A percentile compares a stretch with the other conserved stretches of the same genome.
These are phyloP conservation scores for Mycena haematopus DNA, from an alignment of 768 basidiomycete species.

Conservation along the genomic window DNA sequence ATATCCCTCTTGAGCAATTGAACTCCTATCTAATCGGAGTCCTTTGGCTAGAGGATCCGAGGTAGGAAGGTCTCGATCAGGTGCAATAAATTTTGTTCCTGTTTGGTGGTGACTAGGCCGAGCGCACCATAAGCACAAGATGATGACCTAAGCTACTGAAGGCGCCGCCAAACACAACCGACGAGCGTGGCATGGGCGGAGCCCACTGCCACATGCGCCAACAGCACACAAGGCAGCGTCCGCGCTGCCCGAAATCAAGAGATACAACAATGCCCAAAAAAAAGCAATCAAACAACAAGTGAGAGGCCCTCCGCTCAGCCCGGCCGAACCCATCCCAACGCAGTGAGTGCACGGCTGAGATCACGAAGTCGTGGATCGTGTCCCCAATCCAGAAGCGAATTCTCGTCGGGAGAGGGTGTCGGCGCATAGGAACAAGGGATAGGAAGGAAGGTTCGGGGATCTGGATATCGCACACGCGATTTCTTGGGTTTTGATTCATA, in stretches of 20 bases:
- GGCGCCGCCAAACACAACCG: neutral
- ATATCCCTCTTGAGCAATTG: too few relatives aligned
- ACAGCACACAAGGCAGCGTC: neutral
- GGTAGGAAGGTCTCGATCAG: too few relatives aligned
- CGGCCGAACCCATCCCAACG: neutral
- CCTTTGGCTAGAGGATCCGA: too few relatives aligned
- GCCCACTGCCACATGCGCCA: neutral
- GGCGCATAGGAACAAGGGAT: neutral
- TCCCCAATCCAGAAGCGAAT: neutral
- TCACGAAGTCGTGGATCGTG: too few relatives aligned
- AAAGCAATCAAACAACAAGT: neutral
- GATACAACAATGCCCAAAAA: neutral
- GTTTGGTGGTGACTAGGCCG: too few relatives aligned
- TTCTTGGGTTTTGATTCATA: neutral
- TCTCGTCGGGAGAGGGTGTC: neutral
- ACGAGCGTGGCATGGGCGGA: neutral
- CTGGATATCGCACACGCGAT: neutral
- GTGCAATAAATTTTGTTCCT: too few relatives aligned
- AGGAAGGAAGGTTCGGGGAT: neutral
- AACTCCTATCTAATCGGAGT: too few relatives aligned
- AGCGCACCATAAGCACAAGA: too few relatives aligned
- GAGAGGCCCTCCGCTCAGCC: neutral
- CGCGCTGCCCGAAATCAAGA: neutral
- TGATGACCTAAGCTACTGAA: too few relatives aligned
- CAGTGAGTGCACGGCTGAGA: neutral